Evolutionary conservation across 2,329 filamentous ascomycete genomes (phyloP).

Genomic region (Clonostachys rosea): DNA sequence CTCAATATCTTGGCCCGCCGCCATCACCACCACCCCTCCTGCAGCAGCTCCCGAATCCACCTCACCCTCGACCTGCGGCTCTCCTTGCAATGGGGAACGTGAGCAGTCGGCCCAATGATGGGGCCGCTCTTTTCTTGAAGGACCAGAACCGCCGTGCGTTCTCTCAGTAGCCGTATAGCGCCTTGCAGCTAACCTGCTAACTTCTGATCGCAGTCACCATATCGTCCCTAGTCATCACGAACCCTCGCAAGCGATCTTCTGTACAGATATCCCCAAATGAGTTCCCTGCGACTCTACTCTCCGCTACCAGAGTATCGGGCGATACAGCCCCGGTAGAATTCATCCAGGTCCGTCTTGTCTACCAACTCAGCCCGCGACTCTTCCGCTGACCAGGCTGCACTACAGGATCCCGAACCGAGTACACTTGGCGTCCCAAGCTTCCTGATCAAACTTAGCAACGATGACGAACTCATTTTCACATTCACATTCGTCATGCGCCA

Average conservation of each 20-base stretch:
- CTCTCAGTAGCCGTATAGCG: slow-evolving; percentile 1
- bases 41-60: not conserved
- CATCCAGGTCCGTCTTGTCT: slow-evolving; percentile 65
- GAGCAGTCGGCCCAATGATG: slow-evolving; percentile 83
- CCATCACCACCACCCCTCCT: not conserved
- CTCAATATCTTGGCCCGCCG: not conserved
- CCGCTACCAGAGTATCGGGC: slow-evolving; percentile 64
- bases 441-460: slow-evolving; percentile 80
- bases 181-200: slow-evolving; percentile 3
- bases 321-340: slow-evolving; percentile 82
- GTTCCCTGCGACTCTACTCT: slow-evolving; percentile 78
- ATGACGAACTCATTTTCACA: slow-evolving; percentile 88
- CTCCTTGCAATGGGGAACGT: slow-evolving; percentile 78
- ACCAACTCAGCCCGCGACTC: not conserved
- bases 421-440: slow-evolving; percentile 59
- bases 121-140: slow-evolving; percentile 73
- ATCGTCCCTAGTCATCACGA: slow-evolving; percentile 76
- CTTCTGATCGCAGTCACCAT: slow-evolving; percentile 66
- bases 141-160: slow-evolving; percentile 86
- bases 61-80: slow-evolving; percentile 4
- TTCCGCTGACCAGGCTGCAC: not conserved
- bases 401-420: slow-evolving; percentile 70
- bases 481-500: slow-evolving; percentile 82
- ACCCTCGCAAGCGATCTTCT: slow-evolving; percentile 71
- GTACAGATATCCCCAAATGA: slow-evolving; percentile 79